Conservation (phyloP, 2,329 filamentous ascomycete species). For the Plectosphaerella plurivora region DNA sequence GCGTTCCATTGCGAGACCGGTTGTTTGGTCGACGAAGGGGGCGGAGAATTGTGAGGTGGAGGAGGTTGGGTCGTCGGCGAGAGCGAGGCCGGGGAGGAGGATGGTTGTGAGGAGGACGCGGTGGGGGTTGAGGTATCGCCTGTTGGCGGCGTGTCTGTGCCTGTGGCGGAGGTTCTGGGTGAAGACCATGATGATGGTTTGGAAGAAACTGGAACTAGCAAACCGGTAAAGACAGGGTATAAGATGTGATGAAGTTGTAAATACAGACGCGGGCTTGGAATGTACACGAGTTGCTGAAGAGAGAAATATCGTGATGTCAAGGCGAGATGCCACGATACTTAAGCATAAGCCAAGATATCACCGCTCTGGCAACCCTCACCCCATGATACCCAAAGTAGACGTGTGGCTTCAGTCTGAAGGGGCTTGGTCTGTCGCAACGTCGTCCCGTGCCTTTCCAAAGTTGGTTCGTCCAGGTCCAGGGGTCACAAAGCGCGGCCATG, state of each 20-base stretch:
- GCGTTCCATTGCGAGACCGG: conserved; percentile 28
- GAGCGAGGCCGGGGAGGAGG: background rate
- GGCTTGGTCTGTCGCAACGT: background rate
- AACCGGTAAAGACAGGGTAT: background rate
- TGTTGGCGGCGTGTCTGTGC: background rate
- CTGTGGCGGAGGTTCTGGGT: background rate
- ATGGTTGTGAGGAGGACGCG: background rate
- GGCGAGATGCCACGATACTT: background rate
- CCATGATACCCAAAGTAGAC: background rate
- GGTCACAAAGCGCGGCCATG: background rate
- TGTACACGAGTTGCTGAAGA: background rate
- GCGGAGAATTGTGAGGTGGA: conserved; percentile 10
- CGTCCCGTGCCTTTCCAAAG: background rate
- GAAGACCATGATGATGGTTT: background rate
- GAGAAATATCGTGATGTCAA: background rate
- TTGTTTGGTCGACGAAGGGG: conserved; percentile 24
- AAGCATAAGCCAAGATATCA: background rate
- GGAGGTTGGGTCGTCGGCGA: conserved; percentile 7
- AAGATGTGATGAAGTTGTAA: background rate
- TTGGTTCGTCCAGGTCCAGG: background rate
- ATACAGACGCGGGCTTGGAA: background rate
- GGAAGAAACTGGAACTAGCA: background rate
- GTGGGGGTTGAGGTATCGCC: background rate
- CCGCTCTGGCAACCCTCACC: background rate
- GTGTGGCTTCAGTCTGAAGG: background rate